phyloP scores from a whole-genome alignment of 1,139 yeast species.

The Zhuliangozyma blackwelliae region DNA sequence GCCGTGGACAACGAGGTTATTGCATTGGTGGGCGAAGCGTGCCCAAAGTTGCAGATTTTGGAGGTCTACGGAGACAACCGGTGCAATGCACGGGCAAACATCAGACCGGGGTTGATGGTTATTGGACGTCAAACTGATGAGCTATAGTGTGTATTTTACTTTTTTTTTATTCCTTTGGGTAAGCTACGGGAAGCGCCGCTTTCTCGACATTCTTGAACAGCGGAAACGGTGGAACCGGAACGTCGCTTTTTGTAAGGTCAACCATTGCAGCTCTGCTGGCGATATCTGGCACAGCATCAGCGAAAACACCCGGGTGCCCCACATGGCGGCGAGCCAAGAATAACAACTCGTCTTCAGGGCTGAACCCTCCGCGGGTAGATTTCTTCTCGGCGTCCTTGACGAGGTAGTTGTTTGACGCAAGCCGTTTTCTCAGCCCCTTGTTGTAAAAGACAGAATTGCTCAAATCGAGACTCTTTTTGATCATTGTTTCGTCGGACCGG shows the following conservation, averaged over 20 bases:
- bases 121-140: conserved; percentile 66
- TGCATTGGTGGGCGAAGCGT: conserved; percentile 47
- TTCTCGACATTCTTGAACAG: conserved; percentile 60
- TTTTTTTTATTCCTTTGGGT: conserved; percentile 18
- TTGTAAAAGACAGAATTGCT: conserved; percentile 28
- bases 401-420: conserved; percentile 19
- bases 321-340: conserved; percentile 39
- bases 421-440: conserved; percentile 18
- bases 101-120: conserved; percentile 53
- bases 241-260: conserved; percentile 17
- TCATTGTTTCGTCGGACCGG: conserved; percentile 17
- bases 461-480: conserved; percentile 20
- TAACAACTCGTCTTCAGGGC: conserved; percentile 23
- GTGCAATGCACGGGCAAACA: conserved; percentile 54
- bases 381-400: conserved; percentile 12
- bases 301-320: conserved; percentile 57
- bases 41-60: conserved; percentile 57
- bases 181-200: conserved; percentile 36
- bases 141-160: conserved; percentile 1
- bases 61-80: conserved; percentile 79
- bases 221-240: conserved; percentile 44
- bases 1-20: conserved; percentile 64
- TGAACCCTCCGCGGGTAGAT: conserved; percentile 5
- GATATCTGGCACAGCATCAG: conserved; percentile 52
- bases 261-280: conserved; percentile 41